A percentile compares a stretch with the other conserved stretches of the same genome.
Conservation (phyloP, 352 stramenopile species). For the Pilasporangium apinafurcum region DNA sequence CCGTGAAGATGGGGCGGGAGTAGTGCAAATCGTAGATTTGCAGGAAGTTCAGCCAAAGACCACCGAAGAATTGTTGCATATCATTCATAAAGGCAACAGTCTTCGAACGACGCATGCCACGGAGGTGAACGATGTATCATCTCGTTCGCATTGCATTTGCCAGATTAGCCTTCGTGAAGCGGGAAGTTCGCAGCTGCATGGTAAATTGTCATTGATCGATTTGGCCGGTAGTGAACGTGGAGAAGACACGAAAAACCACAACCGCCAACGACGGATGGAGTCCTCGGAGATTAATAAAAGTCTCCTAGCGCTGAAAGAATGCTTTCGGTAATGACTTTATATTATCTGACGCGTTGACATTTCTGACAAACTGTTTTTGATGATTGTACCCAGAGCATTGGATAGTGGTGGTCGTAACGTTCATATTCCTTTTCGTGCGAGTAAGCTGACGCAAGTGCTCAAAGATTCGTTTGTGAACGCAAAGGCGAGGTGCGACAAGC, state of each 20-base stretch:
- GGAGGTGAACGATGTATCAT: slow-evolving; percentile 94
- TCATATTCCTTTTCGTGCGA: slow-evolving; percentile 95
- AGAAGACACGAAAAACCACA: slow-evolving; percentile 93
- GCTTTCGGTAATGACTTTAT: slow-evolving; percentile 73
- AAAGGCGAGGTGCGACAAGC: slow-evolving; percentile 54
- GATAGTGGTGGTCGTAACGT: slow-evolving; percentile 84
- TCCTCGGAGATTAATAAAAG: slow-evolving; percentile 98
- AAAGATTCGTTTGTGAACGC: slow-evolving; percentile 97
- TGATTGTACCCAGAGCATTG: slow-evolving; percentile 52
- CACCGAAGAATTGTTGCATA: slow-evolving; percentile 88
- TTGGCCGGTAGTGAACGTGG: slow-evolving; percentile 94
- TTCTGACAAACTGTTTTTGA: background rate
- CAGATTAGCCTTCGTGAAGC: slow-evolving; percentile 85
- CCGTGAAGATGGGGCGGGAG: slow-evolving; percentile 90
- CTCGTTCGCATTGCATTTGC: slow-evolving; percentile 93
- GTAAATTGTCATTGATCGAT: slow-evolving; percentile 96
- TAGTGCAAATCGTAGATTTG: slow-evolving; percentile 95
- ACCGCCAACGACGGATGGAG: slow-evolving; percentile 91
- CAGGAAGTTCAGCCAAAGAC: slow-evolving; percentile 86
- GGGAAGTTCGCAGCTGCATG: slow-evolving; percentile 36
- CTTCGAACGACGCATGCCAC: slow-evolving; percentile 95
- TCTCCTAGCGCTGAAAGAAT: slow-evolving; percentile 95
- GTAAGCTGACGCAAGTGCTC: slow-evolving; percentile 97
- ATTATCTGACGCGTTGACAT: background rate
- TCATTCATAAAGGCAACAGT: slow-evolving; percentile 91